Evolutionary conservation across 208 protist genomes (phyloP), one percentile per base, ranked within the genome.

Genomic region (Acanthamoeba polyphaga): DNA sequence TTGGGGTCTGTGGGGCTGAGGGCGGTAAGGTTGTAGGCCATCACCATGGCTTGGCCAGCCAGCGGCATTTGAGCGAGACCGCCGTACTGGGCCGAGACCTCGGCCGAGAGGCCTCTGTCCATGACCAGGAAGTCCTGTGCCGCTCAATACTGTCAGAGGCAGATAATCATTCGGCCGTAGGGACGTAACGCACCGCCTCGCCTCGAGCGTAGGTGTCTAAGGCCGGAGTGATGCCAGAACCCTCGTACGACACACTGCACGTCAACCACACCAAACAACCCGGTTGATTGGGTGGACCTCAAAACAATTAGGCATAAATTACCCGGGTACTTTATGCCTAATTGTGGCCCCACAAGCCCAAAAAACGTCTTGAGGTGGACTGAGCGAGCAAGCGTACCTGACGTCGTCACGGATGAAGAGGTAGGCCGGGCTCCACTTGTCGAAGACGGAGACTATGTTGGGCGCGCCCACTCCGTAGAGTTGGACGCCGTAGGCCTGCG

Each of bases 11-110:
- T 34, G 27, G 78, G 46, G 78, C 34, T 58, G 78, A 87, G 78
- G 34, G 78, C 38, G 46, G 78, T 60, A 49, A 87, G 19, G 78
- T 87, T 87, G 78, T 87, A 87, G 19, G 46, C 34, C 78, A 87
- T 87, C 9, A 87, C 78, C 22, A 87, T 19, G 9, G 78, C 78
- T 87, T 87, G 46, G 2, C 78, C 78, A 0, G 24, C 22, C 12
- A 87, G 24, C 24, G 78, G 78, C 46, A 87, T 49, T 27, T 46
- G 34, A 46, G 70, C 70, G 19, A 78, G 70, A 15, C 32, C 32
- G 12, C 70, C 70, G 70, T 78, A 78, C 13, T 78, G 70, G n/a
- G n/a, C 78, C 34, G 24, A 43, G 17, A 58, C 46, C 12, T 87
- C 38, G 3, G n/a, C 15, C 34, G 70, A 27, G 0, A 78, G n/a